phyloP scores from a whole-genome alignment of 768 basidiomycete genomes.

The Podaxis mareebaensis region DNA sequence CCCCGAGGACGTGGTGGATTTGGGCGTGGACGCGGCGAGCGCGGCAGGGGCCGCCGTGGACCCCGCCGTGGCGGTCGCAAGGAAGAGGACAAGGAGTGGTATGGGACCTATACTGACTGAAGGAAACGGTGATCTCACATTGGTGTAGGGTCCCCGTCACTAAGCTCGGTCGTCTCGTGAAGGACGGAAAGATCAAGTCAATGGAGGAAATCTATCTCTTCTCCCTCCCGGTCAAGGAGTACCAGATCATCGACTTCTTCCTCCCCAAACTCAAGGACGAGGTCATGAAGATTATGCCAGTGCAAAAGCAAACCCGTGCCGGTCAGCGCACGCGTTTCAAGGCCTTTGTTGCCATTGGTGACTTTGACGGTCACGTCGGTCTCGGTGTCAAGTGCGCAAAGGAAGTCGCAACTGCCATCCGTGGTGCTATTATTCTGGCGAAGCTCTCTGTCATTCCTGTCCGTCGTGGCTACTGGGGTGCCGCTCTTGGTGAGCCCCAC shows the following conservation, averaged over 20 bases:
- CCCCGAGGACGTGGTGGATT: slow-evolving; percentile 71
- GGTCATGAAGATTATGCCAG: slow-evolving; percentile 99
- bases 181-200: slow-evolving; percentile 99
- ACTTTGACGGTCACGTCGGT: slow-evolving; percentile 98
- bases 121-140: not conserved
- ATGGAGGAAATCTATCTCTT: slow-evolving; percentile 99
- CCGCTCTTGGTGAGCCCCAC: slow-evolving; percentile 97
- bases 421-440: slow-evolving; percentile 98
- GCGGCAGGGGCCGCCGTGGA: slow-evolving; percentile 85
- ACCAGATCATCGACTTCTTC: slow-evolving; percentile 99
- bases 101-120: slow-evolving; percentile 21
- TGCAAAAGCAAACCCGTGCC: slow-evolving; percentile 99
- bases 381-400: slow-evolving; percentile 99
- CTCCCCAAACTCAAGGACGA: slow-evolving; percentile 99
- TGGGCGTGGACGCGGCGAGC: slow-evolving; percentile 89
- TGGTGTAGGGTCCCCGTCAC: slow-evolving; percentile 87
- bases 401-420: slow-evolving; percentile 99
- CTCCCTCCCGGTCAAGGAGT: slow-evolving; percentile 99
- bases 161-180: slow-evolving; percentile 98
- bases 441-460: slow-evolving; percentile 98
- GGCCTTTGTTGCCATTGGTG: slow-evolving; percentile 99
- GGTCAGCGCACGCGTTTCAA: slow-evolving; percentile 99
- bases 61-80: slow-evolving; percentile 96
- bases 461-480: slow-evolving; percentile 99
- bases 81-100: slow-evolving; percentile 99